Evolutionary conservation across 768 basidiomycete genomes (phyloP).

Genomic region (Amyloporia xantha): DNA sequence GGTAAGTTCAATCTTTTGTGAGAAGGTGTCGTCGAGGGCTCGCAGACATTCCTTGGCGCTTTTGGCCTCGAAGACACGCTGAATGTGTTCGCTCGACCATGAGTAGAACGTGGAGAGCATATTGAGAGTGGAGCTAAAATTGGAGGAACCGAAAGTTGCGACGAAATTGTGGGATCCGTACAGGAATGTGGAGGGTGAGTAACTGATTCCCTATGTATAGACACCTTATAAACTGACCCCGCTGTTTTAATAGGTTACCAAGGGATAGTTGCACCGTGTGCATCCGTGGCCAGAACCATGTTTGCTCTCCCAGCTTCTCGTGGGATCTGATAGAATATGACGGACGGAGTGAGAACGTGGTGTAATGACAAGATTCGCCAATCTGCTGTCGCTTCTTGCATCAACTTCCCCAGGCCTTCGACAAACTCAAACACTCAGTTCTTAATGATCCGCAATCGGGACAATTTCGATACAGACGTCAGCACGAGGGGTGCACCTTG

Average conservation of each 20-base stretch:
- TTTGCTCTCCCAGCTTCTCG: conserved; percentile 6
- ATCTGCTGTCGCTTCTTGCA: conserved; percentile 3
- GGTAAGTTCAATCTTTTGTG: conserved; percentile 31
- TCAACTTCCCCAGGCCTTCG: background rate
- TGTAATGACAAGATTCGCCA: conserved; percentile 4
- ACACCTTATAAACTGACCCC: background rate
- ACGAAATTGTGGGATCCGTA: conserved; percentile 1
- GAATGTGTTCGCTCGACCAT: conserved; percentile 47
- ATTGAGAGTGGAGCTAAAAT: background rate
- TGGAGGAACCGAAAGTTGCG: background rate
- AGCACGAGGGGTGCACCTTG: background rate
- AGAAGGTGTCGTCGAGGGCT: conserved; percentile 42
- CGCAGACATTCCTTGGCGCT: conserved; percentile 35
- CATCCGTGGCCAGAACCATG: conserved; percentile 2
- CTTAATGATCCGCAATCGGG: conserved; percentile 9
- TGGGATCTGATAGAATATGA: conserved; percentile 4
- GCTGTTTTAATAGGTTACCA: conserved; percentile 5
- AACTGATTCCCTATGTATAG: conserved; percentile 1
- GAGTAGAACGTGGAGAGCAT: conserved; percentile 37
- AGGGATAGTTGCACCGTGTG: conserved; percentile 2
- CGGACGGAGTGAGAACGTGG: conserved; percentile 4
- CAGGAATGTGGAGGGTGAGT: background rate
- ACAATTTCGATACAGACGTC: background rate
- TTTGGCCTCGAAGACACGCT: conserved; percentile 42
- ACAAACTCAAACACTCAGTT: background rate